Base-by-base conservation (phyloP, 2,329 filamentous ascomycete genomes). In the Diplodia seriata region DNA sequence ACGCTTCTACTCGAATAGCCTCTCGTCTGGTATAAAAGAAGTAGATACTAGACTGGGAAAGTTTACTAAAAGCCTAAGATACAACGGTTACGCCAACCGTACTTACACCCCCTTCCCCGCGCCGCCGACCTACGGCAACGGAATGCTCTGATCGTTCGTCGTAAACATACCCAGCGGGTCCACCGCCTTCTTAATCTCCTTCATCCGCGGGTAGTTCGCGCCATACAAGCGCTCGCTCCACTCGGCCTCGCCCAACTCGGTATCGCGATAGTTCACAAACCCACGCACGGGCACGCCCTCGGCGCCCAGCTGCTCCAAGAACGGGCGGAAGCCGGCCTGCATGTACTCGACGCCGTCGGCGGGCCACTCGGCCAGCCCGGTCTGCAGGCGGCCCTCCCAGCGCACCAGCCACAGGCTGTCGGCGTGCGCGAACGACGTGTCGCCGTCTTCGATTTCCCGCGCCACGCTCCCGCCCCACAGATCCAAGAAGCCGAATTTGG, bases 251-350 rank as follows among this genome's bases (percentile, higher is more conserved):
- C 55, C 62, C 31, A 72, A 59, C 50, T 70, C 71, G 0, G 71
- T 71, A 29, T 73, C 71, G 23, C 70, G 40, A 26, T 73, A 73
- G 49, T 73, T 73, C 5, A 70, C 70, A 33, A 73, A 73, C 2
- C 72, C 68, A 12, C 71, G 67, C 4, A 73, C 47, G 11, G 70
- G 69, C 1, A 63, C 23, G 9, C 66, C 67, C 14, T 68, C 67
- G 14, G 67, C 66, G 53, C 38, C 53, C 65, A 73, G 14, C 38
- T 69, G 66, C 23, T 72, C 66, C 56, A 70, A 29, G 29, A 73
- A 72, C 1, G 71, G 72, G 20, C 67, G 62, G 56, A 73, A 68
- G 1, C 70, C 59, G n/a, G 31, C 57, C 61, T 73, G 70, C 70
- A 73, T 70, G 53, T 73, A 73, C 38, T 69, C 66, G 12, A 71